Evolutionary conservation across 495 filamentous ascomycete species (phyloP), one percentile per base, ranked within the genome.

Genomic region (Penicillium desertorum): DNA sequence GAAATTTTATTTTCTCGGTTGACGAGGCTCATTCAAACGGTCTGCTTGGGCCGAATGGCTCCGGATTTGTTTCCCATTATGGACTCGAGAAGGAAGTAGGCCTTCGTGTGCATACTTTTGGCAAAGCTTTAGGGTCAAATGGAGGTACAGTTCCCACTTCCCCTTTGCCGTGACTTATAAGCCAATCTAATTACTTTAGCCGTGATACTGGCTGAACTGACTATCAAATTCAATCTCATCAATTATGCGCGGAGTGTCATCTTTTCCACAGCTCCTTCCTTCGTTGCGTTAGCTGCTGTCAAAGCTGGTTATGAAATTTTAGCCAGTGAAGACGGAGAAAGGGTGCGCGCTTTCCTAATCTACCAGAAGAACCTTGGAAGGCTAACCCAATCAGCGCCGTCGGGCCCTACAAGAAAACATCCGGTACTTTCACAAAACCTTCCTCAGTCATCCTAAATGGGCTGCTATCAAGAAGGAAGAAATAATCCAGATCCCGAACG

Each of bases 11-110:
- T 56, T 69, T 89, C 12, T 71, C 86, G 19, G 81, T 90, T 2
- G 87, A 89, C 58, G 87, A 90, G 68, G 87, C 87, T 10, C 87
- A 90, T 64, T 77, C 80, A 0, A 84, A 81, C 9, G 87, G 87
- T 1, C 62, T 86, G 0, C 69, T 83, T 42, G 87, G 87, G 2
- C 62, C 68, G 0, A 57, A 74, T 2, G 87, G 87, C 4, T 66
- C 79, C 2, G 87, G 87, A 0, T 64, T 86, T 12, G 83, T 89
- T 2, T 81, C 75, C 57, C 70, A 77, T 27, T 67, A 85, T 17
- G 83, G 82, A 0, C 62, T 89, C 12, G 82, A 89, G 64, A 57
- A 79, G 5, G 71, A 75, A 32, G 12, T 32, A 32, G 30, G 30
- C 30, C 30, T 32, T 32, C 64, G 87, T 41, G 67, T 88, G 14